Base-by-base conservation (phyloP, 2,329 filamentous ascomycete genomes). In the Lizonia empirigonia region DNA sequence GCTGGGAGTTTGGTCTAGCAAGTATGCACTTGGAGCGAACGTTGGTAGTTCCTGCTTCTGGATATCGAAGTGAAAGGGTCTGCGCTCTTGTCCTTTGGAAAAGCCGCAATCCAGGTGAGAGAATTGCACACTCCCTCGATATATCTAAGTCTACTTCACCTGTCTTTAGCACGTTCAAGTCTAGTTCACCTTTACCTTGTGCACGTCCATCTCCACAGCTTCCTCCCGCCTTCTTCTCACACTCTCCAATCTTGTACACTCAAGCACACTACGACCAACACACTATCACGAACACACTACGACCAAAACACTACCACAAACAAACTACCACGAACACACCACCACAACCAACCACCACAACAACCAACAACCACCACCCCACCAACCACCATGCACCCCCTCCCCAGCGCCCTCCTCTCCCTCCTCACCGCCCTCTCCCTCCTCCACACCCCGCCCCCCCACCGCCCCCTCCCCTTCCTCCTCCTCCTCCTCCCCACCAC, bases 361-460 rank as follows among this genome's bases (percentile, higher is more conserved):
- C 10, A 13, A 5, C 10, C 27, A 4, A 29, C 13, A 13, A n/a
- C 13, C 27, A 30, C 6, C n/a, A 30, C n/a, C n/a, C n/a, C n/a
- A n/a, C n/a, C n/a, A n/a, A n/a, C n/a, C n/a, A 12, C 38, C 34
- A 10, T 49, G 40, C 44, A 37, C 35, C 1, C 35, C n/a, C 10
- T 26, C 18, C n/a, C n/a, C 20, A 3, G 32, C 15, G 22, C 36
- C 5, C 22, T 53, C 7, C 19, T 3, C 3, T 44, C 53, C 7
- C 8, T 42, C 7, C 15, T 51, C 15, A 32, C 22, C 32, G 46
- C 40, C 1, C 34, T 62, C 37, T 59, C 35, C 34, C 44, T 63
- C 29, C 58, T 65, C 44, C 51, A 59, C 7, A 58, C 56, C 38
- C 62, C 62, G 2, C 53, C 56, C 0, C 26, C 48, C 2, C 32